phyloP scores from a whole-genome alignment of 768 basidiomycete species.

The Collybia sp. region DNA sequence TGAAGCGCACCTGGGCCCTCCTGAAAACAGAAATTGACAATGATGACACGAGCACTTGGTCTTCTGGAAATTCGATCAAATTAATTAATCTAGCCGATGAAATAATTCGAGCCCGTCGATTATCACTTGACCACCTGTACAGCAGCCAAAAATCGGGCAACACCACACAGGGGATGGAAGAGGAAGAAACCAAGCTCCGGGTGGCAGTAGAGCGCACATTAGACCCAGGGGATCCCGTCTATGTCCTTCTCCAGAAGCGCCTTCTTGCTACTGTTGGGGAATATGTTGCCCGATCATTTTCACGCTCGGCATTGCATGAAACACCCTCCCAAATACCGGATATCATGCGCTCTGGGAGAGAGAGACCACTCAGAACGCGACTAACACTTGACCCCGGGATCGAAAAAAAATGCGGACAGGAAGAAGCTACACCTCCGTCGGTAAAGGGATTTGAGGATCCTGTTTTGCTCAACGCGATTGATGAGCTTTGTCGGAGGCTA shows the following conservation, averaged over 20 bases:
- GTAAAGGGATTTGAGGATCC: conserved; percentile 71
- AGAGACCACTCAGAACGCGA: conserved; percentile 5
- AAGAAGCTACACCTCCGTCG: background rate
- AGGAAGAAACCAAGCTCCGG: conserved; percentile 51
- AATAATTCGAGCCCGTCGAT: conserved; percentile 50
- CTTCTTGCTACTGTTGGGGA: conserved; percentile 38
- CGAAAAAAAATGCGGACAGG: too few relatives aligned
- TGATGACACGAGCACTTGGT: conserved; percentile 10
- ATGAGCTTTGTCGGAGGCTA: conserved; percentile 36
- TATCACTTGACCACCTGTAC: conserved; percentile 7
- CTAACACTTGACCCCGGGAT: background rate
- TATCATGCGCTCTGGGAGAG: conserved; percentile 30
- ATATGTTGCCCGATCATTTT: conserved; percentile 1
- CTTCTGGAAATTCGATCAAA: conserved; percentile 37
- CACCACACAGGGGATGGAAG: conserved; percentile 16
- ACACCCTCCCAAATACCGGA: conserved; percentile 15
- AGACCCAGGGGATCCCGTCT: conserved; percentile 60
- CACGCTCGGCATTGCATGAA: background rate
- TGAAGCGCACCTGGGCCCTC: conserved; percentile 60
- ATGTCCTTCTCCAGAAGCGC: conserved; percentile 55
- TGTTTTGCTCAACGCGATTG: conserved; percentile 39
- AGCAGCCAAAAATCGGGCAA: background rate
- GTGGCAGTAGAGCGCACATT: conserved; percentile 61
- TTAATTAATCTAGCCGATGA: conserved; percentile 71
- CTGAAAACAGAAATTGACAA: conserved; percentile 53